Base-by-base conservation (phyloP, 2,329 filamentous ascomycete species). In the Diaporthe destruens region DNA sequence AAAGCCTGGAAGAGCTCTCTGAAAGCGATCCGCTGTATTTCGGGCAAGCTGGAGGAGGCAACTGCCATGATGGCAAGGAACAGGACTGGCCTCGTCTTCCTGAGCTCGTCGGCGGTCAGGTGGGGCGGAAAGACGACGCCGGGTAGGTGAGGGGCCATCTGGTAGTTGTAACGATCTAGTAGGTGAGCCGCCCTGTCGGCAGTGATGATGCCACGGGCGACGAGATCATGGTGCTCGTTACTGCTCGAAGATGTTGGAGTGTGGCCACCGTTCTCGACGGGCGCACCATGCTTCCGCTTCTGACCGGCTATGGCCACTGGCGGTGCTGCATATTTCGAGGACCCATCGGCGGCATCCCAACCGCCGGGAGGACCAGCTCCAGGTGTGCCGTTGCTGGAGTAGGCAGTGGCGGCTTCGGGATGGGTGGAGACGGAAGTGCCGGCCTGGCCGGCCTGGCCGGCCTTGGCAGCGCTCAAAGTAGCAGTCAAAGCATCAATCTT, bases 401-500 rank as follows among this genome's bases (percentile, higher is more conserved):
- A 72, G 44, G 54, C 73, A 32, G 66, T 44, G 44, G 59, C 32
- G 47, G 71, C 72, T 29, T 72, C 72, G 29, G 72, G 71, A 51
- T 70, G 65, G 14, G 47, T 54, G 14, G 66, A 56, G 29, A 70
- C 49, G 18, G 71, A 36, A 18, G 63, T 54, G 23, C 36, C 63
- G 32, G 53, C 55, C 56, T 74, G 72, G 16, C 76, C 76, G 11
- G 79, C 79, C 69, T 74, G 72, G 16, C 76, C 76, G 11, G 79
- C 79, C 69, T 81, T 78, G 20, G 79, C 82, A 2, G 93, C 90
- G 57, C 94, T 91, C 75, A 98, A 80, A 47, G 91, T 94, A 8
- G 94, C 93, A 9, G 94, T 97, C 80, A 98, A 81, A 11, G 93
- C 93, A 84, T 98, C 94, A 75, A 98, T 96, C 85, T 97, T 97